Evolutionary conservation across 192 early-diverging fungal genomes (phyloP), one percentile per base, ranked within the genome.

Genomic region (Glomus cerebriforme): DNA sequence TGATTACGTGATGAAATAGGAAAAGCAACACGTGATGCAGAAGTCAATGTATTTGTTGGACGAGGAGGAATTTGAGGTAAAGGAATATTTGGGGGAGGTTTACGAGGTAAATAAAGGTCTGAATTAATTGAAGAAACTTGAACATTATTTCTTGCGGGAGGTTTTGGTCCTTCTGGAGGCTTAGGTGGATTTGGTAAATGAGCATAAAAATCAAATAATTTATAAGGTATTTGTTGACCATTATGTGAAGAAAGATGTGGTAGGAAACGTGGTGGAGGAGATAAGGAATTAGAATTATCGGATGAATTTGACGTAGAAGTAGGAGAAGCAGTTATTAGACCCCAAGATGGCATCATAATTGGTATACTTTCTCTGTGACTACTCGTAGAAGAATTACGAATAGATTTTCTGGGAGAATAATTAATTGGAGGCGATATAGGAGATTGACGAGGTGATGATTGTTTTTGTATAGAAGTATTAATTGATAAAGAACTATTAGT

Each of bases 31-130:
- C 29, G 65, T 9, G 65, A 67, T 29, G 12, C 27, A 34, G 65
- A n/a, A 67, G 34, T 59, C 5, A 27, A 24, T 13, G 24, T 26
- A 47, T 35, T 43, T 72, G 37, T 6, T 34, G 34, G 32, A 8
- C 35, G 60, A 65, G 75, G 58, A 45, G 75, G 59, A 17, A 31
- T 9, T 22, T 62, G 59, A 35, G 74, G 63, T 77, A 77, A 49
- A 65, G 75, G 64, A 66, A 66, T 35, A 65, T 77, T 77, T 29
- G 75, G 75, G 19, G 75, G 75, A 65, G 64, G 39, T 2, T 26
- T 26, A 77, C 64, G 34, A 32, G 19, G 43, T 47, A 27, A 45
- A 35, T 24, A 19, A 26, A 15, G n/a, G n/a, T 37, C 24, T n/a
- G 37, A 4, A 37, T 15, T n/a, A 58, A 35, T 15, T 62, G 15